These are phyloP conservation scores for Mucor mucedo DNA, from an alignment of 371 early-diverging fungal genomes.

Conservation along the genomic window DNA sequence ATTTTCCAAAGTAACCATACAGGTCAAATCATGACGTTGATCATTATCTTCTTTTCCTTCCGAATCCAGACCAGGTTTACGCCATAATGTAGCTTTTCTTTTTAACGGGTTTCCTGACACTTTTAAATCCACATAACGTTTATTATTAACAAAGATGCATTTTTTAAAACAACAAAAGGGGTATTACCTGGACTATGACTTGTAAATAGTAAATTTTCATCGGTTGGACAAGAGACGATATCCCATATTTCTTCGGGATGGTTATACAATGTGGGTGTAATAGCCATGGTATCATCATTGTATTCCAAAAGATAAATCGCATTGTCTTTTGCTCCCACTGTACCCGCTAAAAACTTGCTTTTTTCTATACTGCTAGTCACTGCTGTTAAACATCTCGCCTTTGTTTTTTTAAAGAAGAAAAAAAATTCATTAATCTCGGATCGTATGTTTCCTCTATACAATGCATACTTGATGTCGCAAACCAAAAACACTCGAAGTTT, in stretches of 20 bases:
- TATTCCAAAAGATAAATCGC: conserved; percentile 70
- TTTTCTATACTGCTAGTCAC: conserved; percentile 67
- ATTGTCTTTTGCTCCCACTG: conserved; percentile 67
- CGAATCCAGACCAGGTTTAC: conserved; percentile 19
- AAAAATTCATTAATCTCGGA: neutral
- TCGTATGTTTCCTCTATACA: neutral
- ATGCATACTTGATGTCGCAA: conserved; percentile 69
- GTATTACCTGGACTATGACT: conserved; percentile 58
- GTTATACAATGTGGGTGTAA: conserved; percentile 64
- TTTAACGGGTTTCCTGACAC: conserved; percentile 34
- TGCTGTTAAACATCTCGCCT: conserved; percentile 75
- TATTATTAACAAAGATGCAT: too few relatives aligned
- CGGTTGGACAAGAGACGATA: conserved; percentile 67
- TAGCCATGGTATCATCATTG: conserved; percentile 71
- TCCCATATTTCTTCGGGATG: conserved; percentile 79
- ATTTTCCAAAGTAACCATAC: conserved; percentile 18
- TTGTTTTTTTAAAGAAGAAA: neutral
- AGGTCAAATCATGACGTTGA: conserved; percentile 1
- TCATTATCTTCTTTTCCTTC: conserved; percentile 26
- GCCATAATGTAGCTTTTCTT: conserved; percentile 45
- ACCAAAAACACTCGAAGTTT: conserved; percentile 71
- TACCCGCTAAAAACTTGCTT: conserved; percentile 80
- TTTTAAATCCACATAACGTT: neutral
- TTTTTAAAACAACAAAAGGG: neutral
- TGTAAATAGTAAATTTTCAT: conserved; percentile 70